These are phyloP conservation scores for Fusarium stilboides DNA, from an alignment of 2,329 filamentous ascomycete species.

Conservation along the genomic window DNA sequence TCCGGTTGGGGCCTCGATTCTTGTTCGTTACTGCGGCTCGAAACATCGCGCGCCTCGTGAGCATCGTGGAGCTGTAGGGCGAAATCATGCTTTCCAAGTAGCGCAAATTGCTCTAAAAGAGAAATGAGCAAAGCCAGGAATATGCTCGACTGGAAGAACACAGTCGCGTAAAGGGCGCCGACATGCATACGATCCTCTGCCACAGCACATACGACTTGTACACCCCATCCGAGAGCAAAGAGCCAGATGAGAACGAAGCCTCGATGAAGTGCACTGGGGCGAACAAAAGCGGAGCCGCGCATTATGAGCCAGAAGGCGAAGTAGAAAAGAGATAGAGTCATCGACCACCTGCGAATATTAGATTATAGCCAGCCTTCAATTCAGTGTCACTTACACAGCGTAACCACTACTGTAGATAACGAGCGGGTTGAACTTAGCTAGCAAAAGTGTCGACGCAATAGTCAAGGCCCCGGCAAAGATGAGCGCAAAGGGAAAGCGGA, in stretches of 20 bases:
- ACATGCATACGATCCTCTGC: constrained; percentile 82
- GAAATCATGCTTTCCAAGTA: constrained; percentile 80
- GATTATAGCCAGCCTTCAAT: not conserved
- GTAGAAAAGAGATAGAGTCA: constrained; percentile 87
- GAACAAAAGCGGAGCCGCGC: constrained; percentile 81
- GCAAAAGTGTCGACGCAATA: constrained; percentile 79
- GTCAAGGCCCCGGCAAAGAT: constrained; percentile 77
- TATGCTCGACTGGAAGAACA: constrained; percentile 83
- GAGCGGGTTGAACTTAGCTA: constrained; percentile 88
- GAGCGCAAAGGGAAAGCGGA: constrained; percentile 85
- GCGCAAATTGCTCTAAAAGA: constrained; percentile 83
- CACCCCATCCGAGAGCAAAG: constrained; percentile 80
- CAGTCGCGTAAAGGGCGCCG: constrained; percentile 83
- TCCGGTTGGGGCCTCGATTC: constrained; percentile 25
- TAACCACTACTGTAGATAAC: constrained; percentile 94
- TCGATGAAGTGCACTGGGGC: constrained; percentile 89
- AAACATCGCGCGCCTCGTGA: constrained; percentile 60
- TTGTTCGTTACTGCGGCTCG: constrained; percentile 45
- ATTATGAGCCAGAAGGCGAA: constrained; percentile 87
- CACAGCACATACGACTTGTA: constrained; percentile 81
- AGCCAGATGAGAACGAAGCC: constrained; percentile 88
- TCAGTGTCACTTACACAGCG: constrained; percentile 68
- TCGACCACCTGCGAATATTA: constrained; percentile 74
- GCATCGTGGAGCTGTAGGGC: constrained; percentile 70
- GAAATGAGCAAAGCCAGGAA: constrained; percentile 83